Conservation (phyloP, 257 asterid species). For the Petunia axillaris region DNA sequence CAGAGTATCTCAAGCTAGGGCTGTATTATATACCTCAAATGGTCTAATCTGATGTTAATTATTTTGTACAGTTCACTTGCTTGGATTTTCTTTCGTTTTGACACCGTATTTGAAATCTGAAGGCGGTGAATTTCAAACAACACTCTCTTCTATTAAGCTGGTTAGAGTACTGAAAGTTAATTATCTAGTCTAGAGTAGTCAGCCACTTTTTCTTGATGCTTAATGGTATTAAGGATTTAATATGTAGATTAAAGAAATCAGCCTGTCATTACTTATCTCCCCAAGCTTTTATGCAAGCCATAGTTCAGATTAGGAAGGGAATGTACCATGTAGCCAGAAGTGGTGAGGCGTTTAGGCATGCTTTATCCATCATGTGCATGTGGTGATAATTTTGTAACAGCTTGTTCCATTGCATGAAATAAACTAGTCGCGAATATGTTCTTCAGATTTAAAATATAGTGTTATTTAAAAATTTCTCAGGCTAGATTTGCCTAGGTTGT, state of each 20-base stretch:
- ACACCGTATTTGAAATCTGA: neutral
- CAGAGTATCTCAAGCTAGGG: conserved; percentile 5
- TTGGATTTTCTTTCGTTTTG: conserved; percentile 14
- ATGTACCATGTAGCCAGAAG: neutral
- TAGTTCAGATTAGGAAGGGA: neutral
- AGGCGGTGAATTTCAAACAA: neutral
- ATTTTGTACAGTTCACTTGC: conserved; percentile 3
- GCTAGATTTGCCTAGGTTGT: too few relatives aligned
- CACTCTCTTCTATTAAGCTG: conserved; percentile 8
- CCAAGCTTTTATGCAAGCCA: conserved; percentile 8
- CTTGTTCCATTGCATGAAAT: neutral
- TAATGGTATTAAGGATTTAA: conserved; percentile 5
- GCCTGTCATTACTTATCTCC: neutral
- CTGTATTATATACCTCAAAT: conserved; percentile 7
- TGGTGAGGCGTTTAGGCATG: neutral
- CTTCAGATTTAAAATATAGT: neutral
- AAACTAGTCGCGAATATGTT: neutral
- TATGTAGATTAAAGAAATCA: neutral
- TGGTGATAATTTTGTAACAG: too few relatives aligned
- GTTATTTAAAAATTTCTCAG: neutral
- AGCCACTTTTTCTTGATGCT: conserved; percentile 1
- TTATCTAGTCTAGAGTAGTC: conserved; percentile 12
- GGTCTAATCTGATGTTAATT: conserved; percentile 18
- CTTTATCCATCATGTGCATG: conserved; percentile 14
- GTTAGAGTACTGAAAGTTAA: neutral